phyloP scores from a whole-genome alignment of 306 rosid genomes.

The Morella rubra region DNA sequence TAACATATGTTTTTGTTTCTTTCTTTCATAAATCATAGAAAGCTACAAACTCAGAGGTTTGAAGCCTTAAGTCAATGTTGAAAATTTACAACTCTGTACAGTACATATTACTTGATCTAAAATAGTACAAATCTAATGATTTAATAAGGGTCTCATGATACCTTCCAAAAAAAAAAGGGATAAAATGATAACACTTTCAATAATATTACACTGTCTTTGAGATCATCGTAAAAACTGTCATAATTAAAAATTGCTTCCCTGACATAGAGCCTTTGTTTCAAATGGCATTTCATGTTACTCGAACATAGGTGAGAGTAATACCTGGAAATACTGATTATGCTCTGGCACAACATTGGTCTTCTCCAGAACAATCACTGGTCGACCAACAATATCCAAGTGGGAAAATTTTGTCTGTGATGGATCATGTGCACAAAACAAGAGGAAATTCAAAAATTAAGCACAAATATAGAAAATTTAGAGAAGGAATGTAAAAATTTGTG shows the following conservation, averaged over 20 bases:
- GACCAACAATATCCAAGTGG: constrained; percentile 90
- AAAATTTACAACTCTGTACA: not conserved
- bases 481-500: constrained; percentile 22
- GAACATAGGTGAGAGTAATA: constrained; percentile 29
- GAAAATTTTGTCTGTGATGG: constrained; percentile 81
- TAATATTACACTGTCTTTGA: not conserved
- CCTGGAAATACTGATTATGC: constrained; percentile 94
- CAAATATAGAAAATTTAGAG: constrained; percentile 4
- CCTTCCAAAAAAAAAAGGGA: not conserved
- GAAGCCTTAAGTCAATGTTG: not conserved
- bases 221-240: not conserved
- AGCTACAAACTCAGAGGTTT: not conserved
- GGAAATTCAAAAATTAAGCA: constrained; percentile 8
- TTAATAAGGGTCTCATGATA: not conserved
- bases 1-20: not conserved
- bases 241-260: not conserved
- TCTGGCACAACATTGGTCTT: constrained; percentile 88
- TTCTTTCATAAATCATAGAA: not conserved
- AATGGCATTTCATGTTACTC: constrained; percentile 9
- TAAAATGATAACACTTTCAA: not conserved
- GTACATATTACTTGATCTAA: not conserved
- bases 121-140: not conserved
- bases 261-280: not conserved
- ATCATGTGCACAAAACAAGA: constrained; percentile 5
- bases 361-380: constrained; percentile 89